Base-by-base conservation (phyloP, 2,329 filamentous ascomycete species). In the Colletotrichum lupini region DNA sequence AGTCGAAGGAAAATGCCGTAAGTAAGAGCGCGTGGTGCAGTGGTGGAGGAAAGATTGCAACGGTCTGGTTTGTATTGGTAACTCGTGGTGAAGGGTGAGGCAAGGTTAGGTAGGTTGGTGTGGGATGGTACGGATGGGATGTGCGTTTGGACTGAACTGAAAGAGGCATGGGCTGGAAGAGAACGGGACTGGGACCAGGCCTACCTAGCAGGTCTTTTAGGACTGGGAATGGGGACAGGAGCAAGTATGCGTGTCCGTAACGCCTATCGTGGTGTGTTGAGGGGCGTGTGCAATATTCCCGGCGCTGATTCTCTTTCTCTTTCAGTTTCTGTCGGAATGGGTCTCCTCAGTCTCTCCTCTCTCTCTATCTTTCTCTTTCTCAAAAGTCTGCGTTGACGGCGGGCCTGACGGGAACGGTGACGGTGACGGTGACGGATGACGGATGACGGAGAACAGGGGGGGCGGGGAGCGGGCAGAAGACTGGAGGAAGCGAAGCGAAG, bases 61-160 rank as follows among this genome's bases (percentile, higher is more conserved):
- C 52, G 46, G 46, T 69, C 52, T 22, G 67, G 46, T 53, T 42
- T 60, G 67, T 28, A 12, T 66, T 30, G 66, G 66, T 57, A 57
- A n/a, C 46, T 52, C 61, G 49, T n/a, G 28, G 49, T 58, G 57
- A 52, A 67, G 49, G 26, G 65, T 72, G 26, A 46, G 49, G 56
- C 28, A 35, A 49, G 32, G 32, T 35, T 35, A 49, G 66, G 58
- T 35, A 49, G 66, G 58, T 58, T 53, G 56, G 57, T 71, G 68
- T 46, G 57, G 49, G 19, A 49, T 57, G 56, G 60, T 65, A 58
- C 37, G 70, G 55, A 70, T 62, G 60, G 60, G 60, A 61, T 73
- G 59, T 65, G 59, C 35, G 60, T 65, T 60, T 73, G 67, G 70
- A 73, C 70, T 61, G 70, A 49, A 73, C 24, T 55, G 66, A 53